Evolutionary conservation across 192 early-diverging fungal species (phyloP), one percentile per base, ranked within the genome.

Genomic region (Coemansia reversa): DNA sequence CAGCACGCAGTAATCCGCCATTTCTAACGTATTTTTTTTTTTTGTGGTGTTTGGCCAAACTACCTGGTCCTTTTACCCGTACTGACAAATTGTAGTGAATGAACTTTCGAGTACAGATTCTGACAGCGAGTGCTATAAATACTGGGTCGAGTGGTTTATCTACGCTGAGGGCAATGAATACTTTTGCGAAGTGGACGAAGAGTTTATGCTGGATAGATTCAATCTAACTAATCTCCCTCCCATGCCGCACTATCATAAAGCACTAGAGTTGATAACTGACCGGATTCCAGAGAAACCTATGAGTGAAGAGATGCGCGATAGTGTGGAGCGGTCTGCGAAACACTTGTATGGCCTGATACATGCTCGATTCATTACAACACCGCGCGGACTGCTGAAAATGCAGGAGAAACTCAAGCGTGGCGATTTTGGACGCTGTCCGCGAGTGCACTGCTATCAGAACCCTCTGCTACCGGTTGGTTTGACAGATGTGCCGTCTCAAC

Each of bases 321-420:
- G 90, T 61, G 91, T 99, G 8, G 94, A 96, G 65, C 88, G 85
- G 55, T 90, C 92, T 1, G 94, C 96, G 2, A 87, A 89, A 59
- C 93, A 96, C 69, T 76, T 99, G 47, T 99, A 98, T 70, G 97
- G 97, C 42, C 84, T 99, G n/a, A 96, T 99, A 63, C 97, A 99
- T 64, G 94, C 94, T 30, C 91, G 97, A 27, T 99, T 91, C 75
- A 87, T 99, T 66, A 88, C 98, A 35, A 99, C 97, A 0, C 84
- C 84, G 12, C 87, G 93, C 54, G 97, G 97, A 9, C 83, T 98
- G 62, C 83, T 84, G 33, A 97, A 96, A 82, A 98, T 99, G 95
- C 60, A 89, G 67, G 97, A 99, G 57, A 99, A 98, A 77, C 89
- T 93, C 79, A 91, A 93, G 70, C 88, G 91, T 50, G 91, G 86